phyloP scores from a whole-genome alignment of 257 asterid species.

The Lycium ferocissimum region DNA sequence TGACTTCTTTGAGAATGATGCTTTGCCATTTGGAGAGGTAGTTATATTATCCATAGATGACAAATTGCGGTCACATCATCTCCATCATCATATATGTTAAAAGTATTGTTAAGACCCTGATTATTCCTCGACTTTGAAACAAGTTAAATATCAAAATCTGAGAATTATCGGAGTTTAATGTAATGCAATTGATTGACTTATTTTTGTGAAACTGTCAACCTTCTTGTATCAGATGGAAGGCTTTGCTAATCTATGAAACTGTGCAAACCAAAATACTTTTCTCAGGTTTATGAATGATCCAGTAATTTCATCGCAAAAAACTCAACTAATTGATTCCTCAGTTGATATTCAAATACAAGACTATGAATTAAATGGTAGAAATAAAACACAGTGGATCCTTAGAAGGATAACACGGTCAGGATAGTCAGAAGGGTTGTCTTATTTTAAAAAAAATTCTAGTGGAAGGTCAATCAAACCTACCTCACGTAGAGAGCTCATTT shows the following conservation, averaged over 20 bases:
- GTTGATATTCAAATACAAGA: constrained; percentile 10
- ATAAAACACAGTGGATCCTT: not conserved
- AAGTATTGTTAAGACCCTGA: not conserved
- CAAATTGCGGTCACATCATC: not conserved
- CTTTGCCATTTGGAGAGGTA: constrained; percentile 97
- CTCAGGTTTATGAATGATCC: constrained; percentile 13
- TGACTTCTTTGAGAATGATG: constrained; percentile 90
- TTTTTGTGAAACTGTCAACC: not conserved
- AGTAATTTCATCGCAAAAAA: not conserved
- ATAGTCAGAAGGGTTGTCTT: not conserved
- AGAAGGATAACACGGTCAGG: not conserved
- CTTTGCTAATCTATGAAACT: constrained; percentile 21
- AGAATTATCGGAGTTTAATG: not conserved
- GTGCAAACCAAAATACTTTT: not conserved
- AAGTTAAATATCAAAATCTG: not conserved
- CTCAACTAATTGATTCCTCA: not conserved
- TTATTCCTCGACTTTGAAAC: not conserved
- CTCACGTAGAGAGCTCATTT: not conserved
- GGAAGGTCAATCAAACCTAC: not conserved
- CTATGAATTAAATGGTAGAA: not conserved
- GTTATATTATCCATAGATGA: constrained; percentile 20
- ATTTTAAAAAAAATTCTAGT: not conserved
- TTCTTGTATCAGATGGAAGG: constrained; percentile 20
- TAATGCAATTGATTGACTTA: not conserved
- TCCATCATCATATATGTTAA: not conserved